These are phyloP conservation scores for Graphilbum fragrans DNA, from an alignment of 2,329 filamentous ascomycete genomes.

Conservation along the genomic window DNA sequence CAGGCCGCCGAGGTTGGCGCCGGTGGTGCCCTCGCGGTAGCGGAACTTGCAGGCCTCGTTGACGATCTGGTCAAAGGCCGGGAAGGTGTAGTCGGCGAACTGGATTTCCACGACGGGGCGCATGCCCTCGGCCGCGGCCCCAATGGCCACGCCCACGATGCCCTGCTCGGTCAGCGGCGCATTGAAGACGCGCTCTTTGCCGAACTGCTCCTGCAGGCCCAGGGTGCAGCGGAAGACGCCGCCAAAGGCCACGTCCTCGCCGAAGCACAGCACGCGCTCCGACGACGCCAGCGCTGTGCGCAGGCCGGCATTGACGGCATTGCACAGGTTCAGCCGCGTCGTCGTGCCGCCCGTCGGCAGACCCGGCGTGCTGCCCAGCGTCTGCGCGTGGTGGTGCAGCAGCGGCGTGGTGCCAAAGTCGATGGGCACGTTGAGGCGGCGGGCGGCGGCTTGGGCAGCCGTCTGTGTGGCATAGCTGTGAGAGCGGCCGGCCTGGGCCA, in stretches of 20 bases:
- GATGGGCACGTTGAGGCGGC: slow-evolving; percentile 68
- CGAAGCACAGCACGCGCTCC: slow-evolving; percentile 80
- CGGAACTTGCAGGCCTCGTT: slow-evolving; percentile 86
- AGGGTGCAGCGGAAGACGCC: slow-evolving; percentile 93
- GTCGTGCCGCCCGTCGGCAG: slow-evolving; percentile 54
- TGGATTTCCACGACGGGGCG: slow-evolving; percentile 89
- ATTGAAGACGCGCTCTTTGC: slow-evolving; percentile 85
- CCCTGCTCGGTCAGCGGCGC: slow-evolving; percentile 91
- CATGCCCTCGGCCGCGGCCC: slow-evolving; percentile 82
- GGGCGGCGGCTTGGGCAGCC: too few relatives aligned
- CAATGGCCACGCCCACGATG: slow-evolving; percentile 87
- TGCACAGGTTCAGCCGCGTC: slow-evolving; percentile 85
- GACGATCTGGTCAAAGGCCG: slow-evolving; percentile 86
- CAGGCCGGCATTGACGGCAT: slow-evolving; percentile 84
- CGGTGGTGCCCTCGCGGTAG: slow-evolving; percentile 54
- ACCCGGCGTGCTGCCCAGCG: slow-evolving; percentile 59
- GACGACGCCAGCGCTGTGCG: slow-evolving; percentile 71
- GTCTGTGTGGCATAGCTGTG: too few relatives aligned
- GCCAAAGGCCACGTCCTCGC: slow-evolving; percentile 93
- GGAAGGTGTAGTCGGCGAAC: slow-evolving; percentile 89
- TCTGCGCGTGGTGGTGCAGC: slow-evolving; percentile 66
- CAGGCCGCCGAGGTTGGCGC: slow-evolving; percentile 58
- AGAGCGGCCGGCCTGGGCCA: too few relatives aligned
- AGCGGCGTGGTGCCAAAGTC: slow-evolving; percentile 77
- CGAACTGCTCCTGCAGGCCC: slow-evolving; percentile 79